Percentiles rank a stretch among this genome's conserved stretches.
Conservation (phyloP, 2,329 filamentous ascomycete genomes). For the Alternaria brassicicola region DNA sequence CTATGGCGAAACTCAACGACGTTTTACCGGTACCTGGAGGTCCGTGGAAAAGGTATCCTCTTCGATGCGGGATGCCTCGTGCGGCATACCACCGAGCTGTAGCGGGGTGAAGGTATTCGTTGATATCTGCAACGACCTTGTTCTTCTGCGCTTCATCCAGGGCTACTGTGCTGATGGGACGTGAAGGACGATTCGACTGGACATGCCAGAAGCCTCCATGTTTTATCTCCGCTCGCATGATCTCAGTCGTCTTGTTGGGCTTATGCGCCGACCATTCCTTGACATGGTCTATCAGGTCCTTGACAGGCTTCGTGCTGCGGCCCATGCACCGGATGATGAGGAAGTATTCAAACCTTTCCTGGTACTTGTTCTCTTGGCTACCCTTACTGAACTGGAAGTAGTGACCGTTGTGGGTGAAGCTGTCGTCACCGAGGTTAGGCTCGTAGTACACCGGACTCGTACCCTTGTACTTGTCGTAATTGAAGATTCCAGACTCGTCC, state of each 20-base stretch:
- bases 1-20: conserved; percentile 48
- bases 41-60: conserved; percentile 82
- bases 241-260: conserved; percentile 53
- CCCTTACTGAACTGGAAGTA: conserved; percentile 50
- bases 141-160: conserved; percentile 71
- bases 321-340: conserved; percentile 53
- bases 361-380: conserved; percentile 22
- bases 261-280: conserved; percentile 53
- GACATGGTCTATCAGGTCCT: conserved; percentile 53
- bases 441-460: conserved; percentile 57
- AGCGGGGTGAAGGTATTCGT: conserved; percentile 75
- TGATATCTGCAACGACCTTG: conserved; percentile 71
- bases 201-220: conserved; percentile 48
- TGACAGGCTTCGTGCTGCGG: conserved; percentile 56
- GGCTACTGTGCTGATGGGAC: conserved; percentile 77
- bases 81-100: conserved; percentile 82
- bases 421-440: conserved; percentile 55
- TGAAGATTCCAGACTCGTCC: conserved; percentile 50
- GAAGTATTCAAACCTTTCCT: conserved; percentile 5
- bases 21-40: conserved; percentile 83
- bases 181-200: conserved; percentile 63
- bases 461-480: conserved; percentile 57
- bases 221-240: conserved; percentile 50
- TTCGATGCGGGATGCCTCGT: conserved; percentile 82
- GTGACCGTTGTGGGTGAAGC: conserved; percentile 52